Conservation (phyloP, 345 rosid genomes). For the Schrenkiella parvula region DNA sequence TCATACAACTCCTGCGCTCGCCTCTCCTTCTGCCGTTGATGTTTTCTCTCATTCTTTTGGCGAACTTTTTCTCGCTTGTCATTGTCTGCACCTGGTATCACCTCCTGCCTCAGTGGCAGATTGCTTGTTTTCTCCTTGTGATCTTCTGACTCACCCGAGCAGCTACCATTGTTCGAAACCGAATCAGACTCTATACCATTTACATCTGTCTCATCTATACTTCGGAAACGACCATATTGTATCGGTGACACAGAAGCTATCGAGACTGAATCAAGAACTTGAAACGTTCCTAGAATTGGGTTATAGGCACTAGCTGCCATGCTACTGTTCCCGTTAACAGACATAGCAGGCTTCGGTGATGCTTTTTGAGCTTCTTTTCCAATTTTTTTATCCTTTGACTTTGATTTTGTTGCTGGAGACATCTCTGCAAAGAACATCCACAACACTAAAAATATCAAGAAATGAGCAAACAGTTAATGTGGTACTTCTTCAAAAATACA, state of each 20-base stretch:
- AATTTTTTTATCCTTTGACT: conserved; percentile 60
- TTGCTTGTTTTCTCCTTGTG: conserved; percentile 62
- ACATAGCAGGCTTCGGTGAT: conserved; percentile 38
- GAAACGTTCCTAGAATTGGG: conserved; percentile 66
- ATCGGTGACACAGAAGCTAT: conserved; percentile 35
- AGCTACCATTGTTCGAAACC: conserved; percentile 80
- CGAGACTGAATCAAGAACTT: conserved; percentile 52
- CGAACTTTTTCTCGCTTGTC: conserved; percentile 86
- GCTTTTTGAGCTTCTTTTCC: conserved; percentile 56
- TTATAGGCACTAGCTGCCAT: conserved; percentile 64
- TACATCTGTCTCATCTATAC: conserved; percentile 71
- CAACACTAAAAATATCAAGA: conserved; percentile 27
- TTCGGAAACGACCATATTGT: conserved; percentile 59
- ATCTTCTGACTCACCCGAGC: conserved; percentile 94
- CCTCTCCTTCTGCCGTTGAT: conserved; percentile 88
- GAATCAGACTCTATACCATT: conserved; percentile 69
- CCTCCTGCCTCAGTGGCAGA: conserved; percentile 47
- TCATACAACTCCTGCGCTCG: conserved; percentile 87
- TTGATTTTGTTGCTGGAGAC: conserved; percentile 64
- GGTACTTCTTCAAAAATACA: neutral
- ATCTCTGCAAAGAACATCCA: conserved; percentile 38
- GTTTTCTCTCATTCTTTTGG: conserved; percentile 87
- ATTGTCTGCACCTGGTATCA: conserved; percentile 66
- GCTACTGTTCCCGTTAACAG: conserved; percentile 42
- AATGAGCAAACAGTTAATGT: neutral